phyloP scores from a whole-genome alignment of 768 basidiomycete genomes.

The Russula dissimulans region DNA sequence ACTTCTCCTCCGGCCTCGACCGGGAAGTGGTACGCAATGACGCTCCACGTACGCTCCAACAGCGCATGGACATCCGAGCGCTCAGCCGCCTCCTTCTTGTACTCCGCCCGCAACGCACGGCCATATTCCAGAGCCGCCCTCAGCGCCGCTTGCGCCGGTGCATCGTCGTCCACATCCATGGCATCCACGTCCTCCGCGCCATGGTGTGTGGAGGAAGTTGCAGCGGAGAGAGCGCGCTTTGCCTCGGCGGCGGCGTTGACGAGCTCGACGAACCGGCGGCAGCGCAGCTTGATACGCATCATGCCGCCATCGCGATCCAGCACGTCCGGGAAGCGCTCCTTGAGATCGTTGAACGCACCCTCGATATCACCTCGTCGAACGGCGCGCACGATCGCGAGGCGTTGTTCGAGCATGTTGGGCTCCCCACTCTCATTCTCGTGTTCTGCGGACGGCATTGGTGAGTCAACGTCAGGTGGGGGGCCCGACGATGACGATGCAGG shows the following conservation, averaged over 20 bases:
- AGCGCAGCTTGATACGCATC: conserved; percentile 73
- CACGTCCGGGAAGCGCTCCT: conserved; percentile 50
- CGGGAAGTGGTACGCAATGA: conserved; percentile 75
- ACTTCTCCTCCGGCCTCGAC: conserved; percentile 54
- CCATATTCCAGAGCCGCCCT: conserved; percentile 67
- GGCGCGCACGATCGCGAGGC: conserved; percentile 63
- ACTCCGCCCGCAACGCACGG: conserved; percentile 57
- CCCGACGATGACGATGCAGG: conserved; percentile 10
- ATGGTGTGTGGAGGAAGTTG: background rate
- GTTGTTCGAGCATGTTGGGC: conserved; percentile 38
- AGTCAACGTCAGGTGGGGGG: conserved; percentile 16
- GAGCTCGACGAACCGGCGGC: conserved; percentile 80
- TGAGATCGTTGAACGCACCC: conserved; percentile 48
- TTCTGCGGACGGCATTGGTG: conserved; percentile 18
- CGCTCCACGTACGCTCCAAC: conserved; percentile 66
- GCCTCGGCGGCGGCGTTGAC: conserved; percentile 16
- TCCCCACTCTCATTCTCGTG: conserved; percentile 35
- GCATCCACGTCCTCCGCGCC: conserved; percentile 23
- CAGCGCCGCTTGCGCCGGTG: conserved; percentile 41
- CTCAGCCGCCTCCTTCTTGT: conserved; percentile 41
- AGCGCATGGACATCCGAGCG: conserved; percentile 56
- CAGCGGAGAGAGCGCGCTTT: conserved; percentile 8
- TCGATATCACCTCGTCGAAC: conserved; percentile 66
- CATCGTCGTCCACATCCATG: conserved; percentile 52
- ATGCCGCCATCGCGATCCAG: conserved; percentile 59